phyloP scores from a whole-genome alignment of 1,139 yeast genomes.

The Lodderomyces beijingensis region DNA sequence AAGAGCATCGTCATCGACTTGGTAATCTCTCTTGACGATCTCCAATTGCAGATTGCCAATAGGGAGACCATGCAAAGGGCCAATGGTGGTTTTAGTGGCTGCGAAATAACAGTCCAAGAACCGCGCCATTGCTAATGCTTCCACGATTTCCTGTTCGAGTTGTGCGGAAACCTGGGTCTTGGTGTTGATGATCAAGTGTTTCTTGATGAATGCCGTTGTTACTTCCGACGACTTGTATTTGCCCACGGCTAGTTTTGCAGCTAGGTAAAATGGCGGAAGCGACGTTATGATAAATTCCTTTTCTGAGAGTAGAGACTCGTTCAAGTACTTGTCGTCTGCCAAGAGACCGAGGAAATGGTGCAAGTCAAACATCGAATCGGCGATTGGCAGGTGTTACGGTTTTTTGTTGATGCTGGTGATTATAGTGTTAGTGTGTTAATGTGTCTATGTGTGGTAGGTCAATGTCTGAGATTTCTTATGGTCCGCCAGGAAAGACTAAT shows the following conservation, averaged over 20 bases:
- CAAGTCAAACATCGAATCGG: too few species aligned
- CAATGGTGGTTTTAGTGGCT: conserved; percentile 26
- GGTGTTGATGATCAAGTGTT: conserved; percentile 9
- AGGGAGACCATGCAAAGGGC: conserved; percentile 69
- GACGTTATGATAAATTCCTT: conserved; percentile 37
- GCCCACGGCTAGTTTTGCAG: conserved; percentile 10
- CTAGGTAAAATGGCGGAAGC: conserved; percentile 5
- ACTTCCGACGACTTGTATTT: conserved; percentile 12
- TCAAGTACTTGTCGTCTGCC: conserved; percentile 5
- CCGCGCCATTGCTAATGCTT: conserved; percentile 25
- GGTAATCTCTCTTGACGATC: background rate
- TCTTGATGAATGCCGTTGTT: conserved; percentile 14
- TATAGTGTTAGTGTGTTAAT: too few species aligned
- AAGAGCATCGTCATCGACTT: background rate
- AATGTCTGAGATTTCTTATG: too few species aligned
- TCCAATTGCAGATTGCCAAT: conserved; percentile 30
- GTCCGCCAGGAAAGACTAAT: too few species aligned
- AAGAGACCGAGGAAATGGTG: background rate
- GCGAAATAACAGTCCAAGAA: conserved; percentile 33
- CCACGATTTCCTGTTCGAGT: background rate
- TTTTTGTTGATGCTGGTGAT: too few species aligned
- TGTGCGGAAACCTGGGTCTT: conserved; percentile 12
- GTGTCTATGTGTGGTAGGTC: too few species aligned
- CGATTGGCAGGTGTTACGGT: too few species aligned
- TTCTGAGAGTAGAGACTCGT: conserved; percentile 20